Base-by-base conservation (phyloP, 441 rosid genomes). In the Aleurites moluccanus region DNA sequence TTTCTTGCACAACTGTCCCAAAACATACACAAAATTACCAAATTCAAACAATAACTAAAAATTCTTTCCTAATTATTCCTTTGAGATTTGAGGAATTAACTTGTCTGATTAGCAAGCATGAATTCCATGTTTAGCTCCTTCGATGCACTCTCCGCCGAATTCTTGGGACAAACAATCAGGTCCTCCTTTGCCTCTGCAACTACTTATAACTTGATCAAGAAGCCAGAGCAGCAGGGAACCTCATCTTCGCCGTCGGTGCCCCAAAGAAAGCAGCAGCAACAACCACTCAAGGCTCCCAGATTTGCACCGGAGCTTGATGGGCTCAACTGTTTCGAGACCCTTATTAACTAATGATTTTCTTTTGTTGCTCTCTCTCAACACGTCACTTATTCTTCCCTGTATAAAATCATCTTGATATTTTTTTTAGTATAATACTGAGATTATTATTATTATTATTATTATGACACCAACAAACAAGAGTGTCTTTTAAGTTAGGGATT, bases 51-150 rank as follows among this genome's bases (percentile, higher is more conserved):
- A 28, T 61, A 28, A 27, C 30, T 16, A 40, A n/a, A 10, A 6
- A 4, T 23, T 42, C 21, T 2, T 20, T 56, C 13, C 45, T 42
- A 42, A 2, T 28, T 56, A 15, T 5, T 42, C 30, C 45, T 27
- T 27, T 27, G 28, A 3, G 3, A n/a, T 25, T 16, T 23, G n/a
- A 33, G 10, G 44, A 64, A 69, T 25, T n/a, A n/a, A n/a, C n/a
- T n/a, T n/a, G n/a, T n/a, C n/a, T n/a, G n/a, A n/a, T n/a, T n/a
- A n/a, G n/a, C n/a, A n/a, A n/a, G n/a, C 78, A 86, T 88, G 90
- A 87, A 88, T 73, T 88, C 90, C 15, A 83, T 88, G 61, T 88
- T 88, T 80, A 88, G 89, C 55, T 74, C 84, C 53, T 88, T 87
- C 38, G 89, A 87, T 69, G 80, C 75, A 1, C 6, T 87, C 47